phyloP scores from a whole-genome alignment of 805 yeast species.

The Maudiozyma turicensis region DNA sequence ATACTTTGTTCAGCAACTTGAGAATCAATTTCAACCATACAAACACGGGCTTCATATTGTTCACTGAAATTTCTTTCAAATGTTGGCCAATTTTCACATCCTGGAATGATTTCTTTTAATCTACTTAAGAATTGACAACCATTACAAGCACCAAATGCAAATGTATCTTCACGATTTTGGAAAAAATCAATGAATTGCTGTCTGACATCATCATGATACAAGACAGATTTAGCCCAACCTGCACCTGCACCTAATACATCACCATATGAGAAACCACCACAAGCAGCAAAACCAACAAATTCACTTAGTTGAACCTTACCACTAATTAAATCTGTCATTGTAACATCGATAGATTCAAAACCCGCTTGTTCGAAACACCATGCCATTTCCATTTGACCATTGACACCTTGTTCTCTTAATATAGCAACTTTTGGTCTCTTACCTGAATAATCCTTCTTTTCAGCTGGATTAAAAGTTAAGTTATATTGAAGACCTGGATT shows the following conservation, averaged over 20 bases:
- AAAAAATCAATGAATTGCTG: slow-evolving; percentile 71
- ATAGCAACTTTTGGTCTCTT: slow-evolving; percentile 83
- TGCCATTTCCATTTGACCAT: slow-evolving; percentile 97
- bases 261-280: slow-evolving; percentile 99
- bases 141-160: slow-evolving; percentile 96
- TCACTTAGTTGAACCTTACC: slow-evolving; percentile 65
- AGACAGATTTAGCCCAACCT: slow-evolving; percentile 97
- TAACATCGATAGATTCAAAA: slow-evolving; percentile 87
- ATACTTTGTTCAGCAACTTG: slow-evolving; percentile 45
- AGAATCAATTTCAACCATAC: slow-evolving; percentile 72
- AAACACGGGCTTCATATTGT: slow-evolving; percentile 93
- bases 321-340: slow-evolving; percentile 82
- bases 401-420: slow-evolving; percentile 96
- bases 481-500: slow-evolving; percentile 88
- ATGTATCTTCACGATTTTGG: slow-evolving; percentile 80
- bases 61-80: slow-evolving; percentile 87
- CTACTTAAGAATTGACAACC: slow-evolving; percentile 95
- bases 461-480: slow-evolving; percentile 52
- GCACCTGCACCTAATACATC: slow-evolving; percentile 98
- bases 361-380: slow-evolving; percentile 95
- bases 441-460: not conserved
- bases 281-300: slow-evolving; percentile 91
- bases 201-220: slow-evolving; percentile 71
- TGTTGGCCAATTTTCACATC: slow-evolving; percentile 85
- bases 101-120: slow-evolving; percentile 75